phyloP scores from a whole-genome alignment of 2,329 filamentous ascomycete species.

The Sporothrix luriei region DNA sequence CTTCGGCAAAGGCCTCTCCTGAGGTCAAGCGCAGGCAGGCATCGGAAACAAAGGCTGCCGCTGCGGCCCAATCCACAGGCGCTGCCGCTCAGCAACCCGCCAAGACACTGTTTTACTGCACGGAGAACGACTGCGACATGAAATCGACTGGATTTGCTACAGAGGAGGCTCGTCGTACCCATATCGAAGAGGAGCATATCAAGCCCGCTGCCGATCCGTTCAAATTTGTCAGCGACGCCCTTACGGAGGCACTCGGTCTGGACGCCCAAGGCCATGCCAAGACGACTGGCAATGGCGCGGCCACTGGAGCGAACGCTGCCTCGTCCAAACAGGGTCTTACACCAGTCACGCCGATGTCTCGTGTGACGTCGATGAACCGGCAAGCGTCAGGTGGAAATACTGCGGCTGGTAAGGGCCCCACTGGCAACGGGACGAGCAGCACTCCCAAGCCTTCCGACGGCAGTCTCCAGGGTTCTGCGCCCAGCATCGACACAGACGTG shows the following conservation, averaged over 20 bases:
- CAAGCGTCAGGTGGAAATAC: slow-evolving; percentile 49
- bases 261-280: slow-evolving; percentile 53
- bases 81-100: slow-evolving; percentile 40
- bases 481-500: slow-evolving; percentile 40
- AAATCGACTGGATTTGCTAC: slow-evolving; percentile 54
- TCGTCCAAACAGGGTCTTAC: slow-evolving; percentile 54
- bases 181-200: slow-evolving; percentile 62
- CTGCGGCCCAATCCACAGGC: slow-evolving; percentile 16
- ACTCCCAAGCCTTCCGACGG: slow-evolving; percentile 40
- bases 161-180: slow-evolving; percentile 57
- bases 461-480: slow-evolving; percentile 36
- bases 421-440: slow-evolving; percentile 39
- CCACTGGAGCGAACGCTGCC: slow-evolving; percentile 37
- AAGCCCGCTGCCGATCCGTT: slow-evolving; percentile 58
- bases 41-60: slow-evolving; percentile 36
- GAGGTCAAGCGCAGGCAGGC: slow-evolving; percentile 47
- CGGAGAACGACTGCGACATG: slow-evolving; percentile 58
- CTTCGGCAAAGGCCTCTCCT: slow-evolving; percentile 54
- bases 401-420: slow-evolving; percentile 34
- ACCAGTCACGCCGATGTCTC: slow-evolving; percentile 54
- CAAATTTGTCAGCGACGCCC: slow-evolving; percentile 55
- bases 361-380: slow-evolving; percentile 55
- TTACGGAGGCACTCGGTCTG: slow-evolving; percentile 55
- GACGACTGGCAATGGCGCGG: slow-evolving; percentile 41
- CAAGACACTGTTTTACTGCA: slow-evolving; percentile 54